These are phyloP conservation scores for Diaporthe sp. DNA, from an alignment of 2,329 filamentous ascomycete species.

Conservation along the genomic window DNA sequence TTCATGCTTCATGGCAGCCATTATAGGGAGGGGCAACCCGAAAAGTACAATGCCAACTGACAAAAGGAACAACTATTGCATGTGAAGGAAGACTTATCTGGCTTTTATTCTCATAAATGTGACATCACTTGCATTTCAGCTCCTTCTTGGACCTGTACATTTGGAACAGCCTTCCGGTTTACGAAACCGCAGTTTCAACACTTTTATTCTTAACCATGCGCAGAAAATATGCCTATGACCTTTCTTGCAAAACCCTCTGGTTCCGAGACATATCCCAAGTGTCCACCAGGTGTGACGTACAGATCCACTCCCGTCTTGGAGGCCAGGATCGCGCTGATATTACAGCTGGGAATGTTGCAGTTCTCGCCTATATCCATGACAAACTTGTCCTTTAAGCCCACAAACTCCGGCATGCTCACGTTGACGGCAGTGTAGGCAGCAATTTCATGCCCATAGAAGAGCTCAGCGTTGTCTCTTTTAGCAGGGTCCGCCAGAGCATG, in stretches of 20 bases:
- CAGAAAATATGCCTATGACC: background rate
- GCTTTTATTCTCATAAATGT: background rate
- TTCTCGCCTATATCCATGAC: background rate
- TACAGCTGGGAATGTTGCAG: constrained; percentile 5
- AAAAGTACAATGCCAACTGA: too few species aligned
- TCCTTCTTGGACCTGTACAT: background rate
- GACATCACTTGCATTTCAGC: background rate
- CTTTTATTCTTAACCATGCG: background rate
- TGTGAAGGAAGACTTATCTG: background rate
- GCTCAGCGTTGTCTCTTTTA: background rate
- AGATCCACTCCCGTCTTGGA: background rate
- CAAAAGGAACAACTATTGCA: background rate
- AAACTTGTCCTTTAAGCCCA: background rate
- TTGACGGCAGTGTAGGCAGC: constrained; percentile 2
- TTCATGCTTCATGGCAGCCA: background rate
- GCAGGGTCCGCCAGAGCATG: background rate
- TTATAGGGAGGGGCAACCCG: too few species aligned
- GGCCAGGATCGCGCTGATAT: background rate
- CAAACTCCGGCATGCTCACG: background rate
- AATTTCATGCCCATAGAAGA: background rate
- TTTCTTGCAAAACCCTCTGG: background rate
- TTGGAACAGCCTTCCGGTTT: background rate
- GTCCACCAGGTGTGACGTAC: background rate
- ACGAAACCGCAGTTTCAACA: background rate
- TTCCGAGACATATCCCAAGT: constrained; percentile 1